Percentiles rank a stretch among this genome's conserved stretches.
Evolutionary conservation across 306 rosid species (phyloP).

Genomic region (Trifolium pratense): DNA sequence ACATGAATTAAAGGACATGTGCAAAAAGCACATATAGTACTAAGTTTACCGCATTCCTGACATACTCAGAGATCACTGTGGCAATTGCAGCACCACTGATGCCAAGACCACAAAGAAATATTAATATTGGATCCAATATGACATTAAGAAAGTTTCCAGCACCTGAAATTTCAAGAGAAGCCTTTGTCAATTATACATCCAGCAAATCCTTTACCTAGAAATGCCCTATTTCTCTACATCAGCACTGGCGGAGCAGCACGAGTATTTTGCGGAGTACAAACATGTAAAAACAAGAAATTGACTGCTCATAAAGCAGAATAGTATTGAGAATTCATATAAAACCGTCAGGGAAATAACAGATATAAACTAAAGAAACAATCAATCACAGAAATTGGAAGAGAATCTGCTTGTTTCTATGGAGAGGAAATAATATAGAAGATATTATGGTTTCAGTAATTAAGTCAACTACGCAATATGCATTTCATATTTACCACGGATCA

Average conservation of each 20-base stretch:
- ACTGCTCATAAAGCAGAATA: constrained; percentile 17
- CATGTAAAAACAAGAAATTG: constrained; percentile 19
- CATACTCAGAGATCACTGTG: constrained; percentile 93
- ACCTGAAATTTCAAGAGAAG: constrained; percentile 54
- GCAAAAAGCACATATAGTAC: constrained; percentile 51
- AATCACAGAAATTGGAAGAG: constrained; percentile 20
- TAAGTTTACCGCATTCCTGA: constrained; percentile 86
- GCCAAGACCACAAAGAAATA: constrained; percentile 72
- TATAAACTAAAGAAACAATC: background rate
- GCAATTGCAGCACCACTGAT: constrained; percentile 86
- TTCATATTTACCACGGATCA: constrained; percentile 8
- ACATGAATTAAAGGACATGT: constrained; percentile 38
- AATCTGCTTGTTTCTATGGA: constrained; percentile 9
- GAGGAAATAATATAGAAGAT: background rate
- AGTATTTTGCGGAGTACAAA: constrained; percentile 14
- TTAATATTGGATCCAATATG: constrained; percentile 72
- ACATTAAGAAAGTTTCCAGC: constrained; percentile 80
- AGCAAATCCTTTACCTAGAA: background rate
- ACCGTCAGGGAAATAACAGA: background rate
- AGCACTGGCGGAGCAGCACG: constrained; percentile 21
- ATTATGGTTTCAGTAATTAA: constrained; percentile 10
- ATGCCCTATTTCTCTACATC: background rate
- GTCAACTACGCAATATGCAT: constrained; percentile 15
- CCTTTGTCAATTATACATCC: constrained; percentile 37
- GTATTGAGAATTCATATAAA: constrained; percentile 9